Evolutionary conservation across 2,329 filamentous ascomycete genomes (phyloP).

Genomic region (Trichoderma guizhouense): DNA sequence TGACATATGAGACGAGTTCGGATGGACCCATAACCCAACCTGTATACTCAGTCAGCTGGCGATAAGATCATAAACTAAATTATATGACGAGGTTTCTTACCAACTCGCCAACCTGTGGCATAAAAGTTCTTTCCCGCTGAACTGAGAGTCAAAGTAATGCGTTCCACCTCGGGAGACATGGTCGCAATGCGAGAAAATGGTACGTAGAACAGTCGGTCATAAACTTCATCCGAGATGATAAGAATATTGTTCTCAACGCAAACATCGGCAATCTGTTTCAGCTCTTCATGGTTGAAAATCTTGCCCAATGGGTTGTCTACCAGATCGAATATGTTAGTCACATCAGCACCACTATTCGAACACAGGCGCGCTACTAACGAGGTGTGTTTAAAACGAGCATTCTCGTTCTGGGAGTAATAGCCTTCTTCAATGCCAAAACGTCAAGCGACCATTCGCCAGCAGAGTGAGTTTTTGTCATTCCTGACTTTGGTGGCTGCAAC

Average conservation of each 20-base stretch:
- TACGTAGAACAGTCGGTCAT: constrained; percentile 1
- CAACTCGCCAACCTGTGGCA: constrained; percentile 2
- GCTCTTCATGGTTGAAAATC: neutral
- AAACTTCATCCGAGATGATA: neutral
- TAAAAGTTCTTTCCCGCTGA: constrained; percentile 10
- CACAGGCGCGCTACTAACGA: neutral
- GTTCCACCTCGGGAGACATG: neutral
- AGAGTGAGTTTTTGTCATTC: constrained; percentile 4
- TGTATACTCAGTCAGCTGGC: neutral
- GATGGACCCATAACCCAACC: constrained; percentile 3
- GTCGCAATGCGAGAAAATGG: constrained; percentile 3
- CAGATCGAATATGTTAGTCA: neutral
- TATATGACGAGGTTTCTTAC: neutral
- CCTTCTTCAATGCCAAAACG: neutral
- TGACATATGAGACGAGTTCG: neutral
- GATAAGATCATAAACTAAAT: no score
- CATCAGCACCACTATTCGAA: neutral
- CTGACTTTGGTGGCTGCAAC: constrained; percentile 6
- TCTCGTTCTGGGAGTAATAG: neutral
- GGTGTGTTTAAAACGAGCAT: constrained; percentile 7
- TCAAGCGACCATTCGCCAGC: constrained; percentile 1
- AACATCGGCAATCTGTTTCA: neutral
- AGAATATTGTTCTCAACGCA: constrained; percentile 11
- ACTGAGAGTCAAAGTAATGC: neutral
- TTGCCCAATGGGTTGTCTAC: constrained; percentile 2